Percentiles rank a stretch among this genome's conserved stretches.
phyloP scores from a whole-genome alignment of 805 yeast genomes.

The Candida hungchunana region DNA sequence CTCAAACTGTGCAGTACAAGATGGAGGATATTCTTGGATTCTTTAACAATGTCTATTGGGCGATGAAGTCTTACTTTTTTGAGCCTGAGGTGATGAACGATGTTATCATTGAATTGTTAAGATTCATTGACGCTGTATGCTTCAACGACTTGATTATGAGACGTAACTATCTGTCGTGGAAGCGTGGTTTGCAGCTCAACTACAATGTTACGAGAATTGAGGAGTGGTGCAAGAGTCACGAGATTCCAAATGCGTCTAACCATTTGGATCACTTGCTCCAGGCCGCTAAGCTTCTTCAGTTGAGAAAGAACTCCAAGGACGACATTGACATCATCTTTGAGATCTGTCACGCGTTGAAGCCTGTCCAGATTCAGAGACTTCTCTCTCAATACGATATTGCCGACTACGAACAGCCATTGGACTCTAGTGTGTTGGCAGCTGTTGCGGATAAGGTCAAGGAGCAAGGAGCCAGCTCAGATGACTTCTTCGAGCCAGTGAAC shows the following conservation, averaged over 20 bases:
- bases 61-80: constrained; percentile 85
- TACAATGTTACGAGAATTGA: constrained; percentile 94
- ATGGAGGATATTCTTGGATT: constrained; percentile 93
- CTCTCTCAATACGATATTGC: constrained; percentile 86
- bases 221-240: constrained; percentile 97
- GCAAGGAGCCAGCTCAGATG: constrained; percentile 50
- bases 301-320: constrained; percentile 81
- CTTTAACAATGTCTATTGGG: constrained; percentile 87
- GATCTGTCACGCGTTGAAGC: constrained; percentile 89
- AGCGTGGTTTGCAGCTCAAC: constrained; percentile 93
- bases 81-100: constrained; percentile 82
- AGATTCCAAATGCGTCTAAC: constrained; percentile 79
- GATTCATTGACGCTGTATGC: constrained; percentile 86
- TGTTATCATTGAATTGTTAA: constrained; percentile 76
- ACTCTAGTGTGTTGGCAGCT: constrained; percentile 71
- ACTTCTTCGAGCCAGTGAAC: constrained; percentile 66
- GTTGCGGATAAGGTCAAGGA: constrained; percentile 77
- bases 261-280: constrained; percentile 84
- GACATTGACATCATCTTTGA: constrained; percentile 92
- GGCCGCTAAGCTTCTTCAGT: constrained; percentile 88
- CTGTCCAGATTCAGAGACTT: constrained; percentile 92
- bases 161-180: constrained; percentile 93
- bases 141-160: constrained; percentile 95
- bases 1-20: constrained; percentile 65
- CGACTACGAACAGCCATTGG: constrained; percentile 91